Percentiles rank a stretch among this genome's conserved stretches.
phyloP scores from a whole-genome alignment of 202 grass and related monocot genomes.

The Bolboschoenoplectus hybrid region DNA sequence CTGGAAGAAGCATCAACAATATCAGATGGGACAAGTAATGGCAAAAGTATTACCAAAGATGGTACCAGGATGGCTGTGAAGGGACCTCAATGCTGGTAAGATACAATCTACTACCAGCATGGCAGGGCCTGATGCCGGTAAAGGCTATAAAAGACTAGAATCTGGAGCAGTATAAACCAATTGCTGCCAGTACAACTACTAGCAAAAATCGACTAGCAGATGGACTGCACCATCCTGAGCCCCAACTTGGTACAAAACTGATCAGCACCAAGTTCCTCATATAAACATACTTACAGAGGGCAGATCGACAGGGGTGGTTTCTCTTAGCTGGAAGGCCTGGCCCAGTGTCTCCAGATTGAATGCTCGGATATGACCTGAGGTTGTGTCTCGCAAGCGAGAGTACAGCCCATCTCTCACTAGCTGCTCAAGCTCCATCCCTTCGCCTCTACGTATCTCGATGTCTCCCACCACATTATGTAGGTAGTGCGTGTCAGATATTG shows the following conservation, averaged over 20 bases:
- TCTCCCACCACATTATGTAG: conserved; percentile 86
- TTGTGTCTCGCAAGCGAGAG: conserved; percentile 53
- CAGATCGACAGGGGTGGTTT: conserved; percentile 76
- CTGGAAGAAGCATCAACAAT: background rate
- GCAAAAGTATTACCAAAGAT: background rate
- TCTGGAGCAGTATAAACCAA: conserved; percentile 17
- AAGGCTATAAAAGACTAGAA: background rate
- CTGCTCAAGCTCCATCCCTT: conserved; percentile 96
- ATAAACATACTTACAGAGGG: conserved; percentile 67
- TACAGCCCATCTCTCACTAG: conserved; percentile 70
- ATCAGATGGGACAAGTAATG: background rate
- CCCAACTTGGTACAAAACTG: background rate
- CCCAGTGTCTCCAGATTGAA: conserved; percentile 79
- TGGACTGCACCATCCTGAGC: background rate
- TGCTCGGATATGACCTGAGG: conserved; percentile 52
- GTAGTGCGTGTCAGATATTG: conserved; percentile 88
- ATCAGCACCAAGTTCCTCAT: background rate
- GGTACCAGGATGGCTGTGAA: background rate
- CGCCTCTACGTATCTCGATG: conserved; percentile 86
- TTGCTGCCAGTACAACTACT: background rate
- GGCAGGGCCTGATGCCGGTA: background rate
- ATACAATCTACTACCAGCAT: conserved; percentile 1
- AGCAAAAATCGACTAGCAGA: background rate
- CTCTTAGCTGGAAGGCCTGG: conserved; percentile 81
- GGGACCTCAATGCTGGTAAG: background rate